Percentiles rank a stretch among this genome's conserved stretches.
Evolutionary conservation across 306 rosid species (phyloP).

Genomic region (Malus asiatica): DNA sequence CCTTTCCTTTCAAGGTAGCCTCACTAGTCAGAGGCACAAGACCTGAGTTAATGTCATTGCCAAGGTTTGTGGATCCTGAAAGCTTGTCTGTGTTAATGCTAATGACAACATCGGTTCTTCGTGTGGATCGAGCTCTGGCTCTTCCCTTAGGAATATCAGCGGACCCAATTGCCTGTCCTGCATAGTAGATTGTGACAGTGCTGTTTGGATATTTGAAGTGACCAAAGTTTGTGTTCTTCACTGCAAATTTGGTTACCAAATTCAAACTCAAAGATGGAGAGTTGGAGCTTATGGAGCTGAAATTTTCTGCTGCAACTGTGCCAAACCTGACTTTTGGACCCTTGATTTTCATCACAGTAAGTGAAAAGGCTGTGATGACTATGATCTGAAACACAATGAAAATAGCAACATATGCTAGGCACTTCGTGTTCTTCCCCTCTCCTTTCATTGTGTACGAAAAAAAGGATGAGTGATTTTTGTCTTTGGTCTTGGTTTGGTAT

Average conservation of each 20-base stretch:
- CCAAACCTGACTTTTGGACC: slow-evolving; percentile 30
- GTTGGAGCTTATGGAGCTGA: neutral
- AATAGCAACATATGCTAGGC: slow-evolving; percentile 40
- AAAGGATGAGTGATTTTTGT: neutral
- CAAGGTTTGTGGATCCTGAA: neutral
- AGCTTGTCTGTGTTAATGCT: slow-evolving; percentile 9
- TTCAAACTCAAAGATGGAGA: slow-evolving; percentile 10
- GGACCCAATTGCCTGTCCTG: slow-evolving; percentile 9
- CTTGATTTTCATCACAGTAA: slow-evolving; percentile 39
- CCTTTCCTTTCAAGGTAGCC: slow-evolving; percentile 24
- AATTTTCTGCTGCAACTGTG: neutral
- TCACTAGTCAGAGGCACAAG: slow-evolving; percentile 12
- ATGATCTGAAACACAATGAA: slow-evolving; percentile 25
- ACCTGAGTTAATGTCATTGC: slow-evolving; percentile 3
- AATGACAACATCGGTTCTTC: neutral
- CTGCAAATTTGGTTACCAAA: slow-evolving; percentile 11
- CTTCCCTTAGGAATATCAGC: neutral
- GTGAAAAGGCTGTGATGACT: slow-evolving; percentile 27
- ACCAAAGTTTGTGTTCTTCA: slow-evolving; percentile 29
- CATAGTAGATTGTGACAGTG: slow-evolving; percentile 16
- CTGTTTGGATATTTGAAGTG: slow-evolving; percentile 18
- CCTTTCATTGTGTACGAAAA: neutral
- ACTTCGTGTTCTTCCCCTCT: slow-evolving; percentile 4
- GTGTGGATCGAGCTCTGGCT: slow-evolving; percentile 18
- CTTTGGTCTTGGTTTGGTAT: neutral